Evolutionary conservation across 2,329 filamentous ascomycete species (phyloP).

Genomic region (Lachnellula arida): DNA sequence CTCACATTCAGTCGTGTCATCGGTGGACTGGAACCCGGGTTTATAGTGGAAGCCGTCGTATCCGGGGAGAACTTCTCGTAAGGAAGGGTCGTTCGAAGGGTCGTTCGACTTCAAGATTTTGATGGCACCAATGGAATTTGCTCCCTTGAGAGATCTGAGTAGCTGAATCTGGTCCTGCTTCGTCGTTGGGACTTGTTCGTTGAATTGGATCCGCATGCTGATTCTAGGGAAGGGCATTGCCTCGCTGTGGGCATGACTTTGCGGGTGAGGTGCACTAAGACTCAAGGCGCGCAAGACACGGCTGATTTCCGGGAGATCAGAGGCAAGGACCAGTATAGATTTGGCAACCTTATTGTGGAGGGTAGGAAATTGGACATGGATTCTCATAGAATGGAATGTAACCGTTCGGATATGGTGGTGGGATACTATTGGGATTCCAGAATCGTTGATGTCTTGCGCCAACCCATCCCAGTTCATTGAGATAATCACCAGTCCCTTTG

Average conservation of each 20-base stretch:
- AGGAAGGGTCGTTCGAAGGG: background rate
- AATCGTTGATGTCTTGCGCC: background rate
- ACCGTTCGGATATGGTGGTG: background rate
- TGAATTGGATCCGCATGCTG: background rate
- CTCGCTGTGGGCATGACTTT: background rate
- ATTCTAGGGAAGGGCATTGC: background rate
- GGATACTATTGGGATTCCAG: background rate
- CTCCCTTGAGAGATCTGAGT: background rate
- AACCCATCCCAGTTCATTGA: background rate
- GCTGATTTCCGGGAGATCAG: background rate
- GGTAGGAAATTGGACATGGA: background rate
- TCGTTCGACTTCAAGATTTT: background rate
- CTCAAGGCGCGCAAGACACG: background rate
- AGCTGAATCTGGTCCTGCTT: background rate
- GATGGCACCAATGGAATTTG: background rate
- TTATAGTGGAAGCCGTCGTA: background rate
- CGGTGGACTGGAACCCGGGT: too few species aligned
- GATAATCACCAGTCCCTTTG: background rate
- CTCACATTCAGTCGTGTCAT: background rate
- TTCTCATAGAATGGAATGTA: background rate
- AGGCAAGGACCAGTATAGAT: background rate
- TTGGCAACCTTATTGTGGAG: background rate
- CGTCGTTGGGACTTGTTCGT: background rate
- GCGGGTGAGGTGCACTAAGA: background rate
- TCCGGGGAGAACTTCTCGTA: background rate